phyloP scores from a whole-genome alignment of 805 yeast species.

The Saturnispora sanitii region DNA sequence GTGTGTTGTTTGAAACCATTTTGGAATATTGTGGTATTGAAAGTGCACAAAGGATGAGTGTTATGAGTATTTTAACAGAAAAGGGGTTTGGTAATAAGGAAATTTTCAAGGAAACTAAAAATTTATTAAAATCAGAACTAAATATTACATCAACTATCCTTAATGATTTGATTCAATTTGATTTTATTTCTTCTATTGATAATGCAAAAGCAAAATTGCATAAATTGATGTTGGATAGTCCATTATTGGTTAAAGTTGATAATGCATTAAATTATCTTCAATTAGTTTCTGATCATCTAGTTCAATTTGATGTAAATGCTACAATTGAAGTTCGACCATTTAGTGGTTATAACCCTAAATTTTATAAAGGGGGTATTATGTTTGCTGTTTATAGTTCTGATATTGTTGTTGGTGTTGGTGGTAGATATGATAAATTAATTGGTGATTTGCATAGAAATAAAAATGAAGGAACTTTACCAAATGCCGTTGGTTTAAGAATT shows the following conservation, averaged over 20 bases:
- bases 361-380: slow-evolving; percentile 77
- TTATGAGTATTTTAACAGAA: slow-evolving; percentile 65
- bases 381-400: slow-evolving; percentile 75
- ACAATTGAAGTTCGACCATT: slow-evolving; percentile 62
- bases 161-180: slow-evolving; percentile 73
- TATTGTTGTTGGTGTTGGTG: slow-evolving; percentile 76
- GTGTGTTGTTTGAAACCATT: slow-evolving; percentile 64
- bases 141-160: slow-evolving; percentile 73
- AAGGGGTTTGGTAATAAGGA: slow-evolving; percentile 50
- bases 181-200: slow-evolving; percentile 62
- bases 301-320: slow-evolving; percentile 44
- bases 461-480: slow-evolving; percentile 27
- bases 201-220: slow-evolving; percentile 52
- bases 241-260: slow-evolving; percentile 50
- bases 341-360: slow-evolving; percentile 71
- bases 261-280: slow-evolving; percentile 52
- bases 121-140: slow-evolving; percentile 46
- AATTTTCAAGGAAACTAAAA: slow-evolving; percentile 47
- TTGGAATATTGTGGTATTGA: slow-evolving; percentile 77
- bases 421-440: slow-evolving; percentile 76
- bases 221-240: slow-evolving; percentile 67
- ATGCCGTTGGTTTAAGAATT: slow-evolving; percentile 81
- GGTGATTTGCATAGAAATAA: slow-evolving; percentile 49
- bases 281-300: slow-evolving; percentile 44
- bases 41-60: slow-evolving; percentile 59